These are phyloP conservation scores for Cryptococcus sp. DNA, from an alignment of 1,284 basidiomycete species.

Conservation along the genomic window DNA sequence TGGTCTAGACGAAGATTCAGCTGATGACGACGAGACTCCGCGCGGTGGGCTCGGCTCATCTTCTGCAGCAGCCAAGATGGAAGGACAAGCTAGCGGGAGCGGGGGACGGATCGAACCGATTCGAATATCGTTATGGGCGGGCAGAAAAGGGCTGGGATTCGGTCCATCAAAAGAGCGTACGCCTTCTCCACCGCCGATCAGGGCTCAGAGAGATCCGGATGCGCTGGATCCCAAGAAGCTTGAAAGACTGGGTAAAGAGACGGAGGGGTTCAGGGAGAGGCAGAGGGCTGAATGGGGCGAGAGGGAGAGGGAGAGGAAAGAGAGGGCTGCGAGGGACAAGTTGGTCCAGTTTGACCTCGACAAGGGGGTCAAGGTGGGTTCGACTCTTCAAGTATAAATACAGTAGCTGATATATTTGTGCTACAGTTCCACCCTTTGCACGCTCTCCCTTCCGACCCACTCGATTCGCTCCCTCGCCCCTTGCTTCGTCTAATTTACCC, in stretches of 20 bases:
- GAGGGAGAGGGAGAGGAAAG: conserved; percentile 40
- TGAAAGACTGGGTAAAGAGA: conserved; percentile 32
- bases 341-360: conserved; percentile 40
- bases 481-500: conserved; percentile 45
- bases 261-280: conserved; percentile 42
- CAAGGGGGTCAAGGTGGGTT: conserved; percentile 55
- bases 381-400: not conserved
- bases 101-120: conserved; percentile 41
- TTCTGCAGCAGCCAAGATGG: not conserved
- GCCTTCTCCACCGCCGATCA: conserved; percentile 42
- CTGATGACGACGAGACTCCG: conserved; percentile 13
- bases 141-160: conserved; percentile 34
- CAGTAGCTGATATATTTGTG: not conserved
- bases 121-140: conserved; percentile 50
- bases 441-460: conserved; percentile 41
- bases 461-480: conserved; percentile 38
- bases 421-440: conserved; percentile 52
- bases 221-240: conserved; percentile 31
- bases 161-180: conserved; percentile 25
- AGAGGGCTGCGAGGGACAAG: conserved; percentile 38
- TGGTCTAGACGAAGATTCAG: conserved; percentile 13
- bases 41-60: conserved; percentile 24
- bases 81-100: not conserved
- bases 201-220: conserved; percentile 26
- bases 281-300: conserved; percentile 34